Conservation (phyloP, 2,329 filamentous ascomycete genomes). For the Berkeleyomyces rouxiae region DNA sequence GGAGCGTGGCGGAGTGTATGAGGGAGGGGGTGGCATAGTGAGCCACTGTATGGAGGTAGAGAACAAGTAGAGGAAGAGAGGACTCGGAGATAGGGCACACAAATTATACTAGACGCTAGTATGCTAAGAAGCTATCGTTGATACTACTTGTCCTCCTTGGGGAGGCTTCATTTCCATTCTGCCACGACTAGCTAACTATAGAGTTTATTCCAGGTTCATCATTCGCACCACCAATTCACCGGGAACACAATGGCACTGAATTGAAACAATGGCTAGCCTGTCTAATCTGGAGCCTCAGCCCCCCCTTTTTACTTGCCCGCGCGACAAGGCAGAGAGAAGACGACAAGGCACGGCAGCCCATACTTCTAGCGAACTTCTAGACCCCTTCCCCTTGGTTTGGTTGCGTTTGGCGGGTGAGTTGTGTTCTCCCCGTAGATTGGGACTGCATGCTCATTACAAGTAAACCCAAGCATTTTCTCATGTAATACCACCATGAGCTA, state of each 20-base stretch:
- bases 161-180: not conserved
- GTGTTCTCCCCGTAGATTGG: not conserved
- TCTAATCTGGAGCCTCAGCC: not conserved
- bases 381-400: not conserved
- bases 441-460: no score
- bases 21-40: not conserved
- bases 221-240: not conserved
- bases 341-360: not conserved
- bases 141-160: not conserved
- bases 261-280: not conserved
- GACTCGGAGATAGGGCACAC: not conserved
- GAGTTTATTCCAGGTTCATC: not conserved
- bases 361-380: conserved; percentile 1
- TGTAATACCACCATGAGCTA: not conserved
- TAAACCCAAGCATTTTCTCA: not conserved
- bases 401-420: not conserved
- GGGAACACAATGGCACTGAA: not conserved
- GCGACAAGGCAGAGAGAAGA: not conserved
- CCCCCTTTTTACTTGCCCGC: not conserved
- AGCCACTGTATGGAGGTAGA: not conserved
- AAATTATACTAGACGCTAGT: not conserved
- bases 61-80: not conserved
- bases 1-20: not conserved
- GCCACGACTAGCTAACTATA: not conserved
- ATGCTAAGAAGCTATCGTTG: not conserved